phyloP scores from a whole-genome alignment of 495 filamentous ascomycete genomes.

The Talaromyces proteolyticus region DNA sequence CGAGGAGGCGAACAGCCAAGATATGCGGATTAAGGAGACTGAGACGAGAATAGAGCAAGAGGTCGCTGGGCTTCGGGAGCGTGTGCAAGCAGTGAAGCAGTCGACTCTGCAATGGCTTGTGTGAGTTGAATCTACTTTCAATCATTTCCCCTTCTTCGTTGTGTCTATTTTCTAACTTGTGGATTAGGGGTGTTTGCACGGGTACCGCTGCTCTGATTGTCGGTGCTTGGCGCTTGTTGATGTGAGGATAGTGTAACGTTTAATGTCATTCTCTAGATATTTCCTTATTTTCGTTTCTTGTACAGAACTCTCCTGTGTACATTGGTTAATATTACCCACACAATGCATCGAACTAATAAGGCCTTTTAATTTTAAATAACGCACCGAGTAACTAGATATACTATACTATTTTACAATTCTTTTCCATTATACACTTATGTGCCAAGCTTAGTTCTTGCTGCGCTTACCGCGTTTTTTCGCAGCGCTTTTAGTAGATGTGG shows the following conservation, averaged over 20 bases:
- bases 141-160: no score
- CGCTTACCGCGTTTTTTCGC: conserved; percentile 6
- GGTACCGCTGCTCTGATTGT: conserved; percentile 87
- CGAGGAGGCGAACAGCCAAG: conserved; percentile 94
- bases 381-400: background rate
- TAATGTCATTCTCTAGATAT: conserved; percentile 3
- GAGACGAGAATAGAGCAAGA: conserved; percentile 98
- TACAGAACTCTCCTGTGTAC: conserved; percentile 9
- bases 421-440: background rate
- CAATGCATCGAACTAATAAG: no score
- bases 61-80: conserved; percentile 82
- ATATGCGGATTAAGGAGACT: conserved; percentile 98
- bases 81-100: conserved; percentile 96
- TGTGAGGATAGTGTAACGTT: conserved; percentile 26
- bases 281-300: no score
- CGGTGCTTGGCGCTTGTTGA: conserved; percentile 92
- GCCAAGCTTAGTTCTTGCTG: no score
- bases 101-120: conserved; percentile 97
- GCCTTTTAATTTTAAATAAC: no score
- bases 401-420: background rate
- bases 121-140: conserved; percentile 32
- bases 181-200: conserved; percentile 76
- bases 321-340: background rate
- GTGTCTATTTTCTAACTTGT: conserved; percentile 3
- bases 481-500: background rate